Evolutionary conservation across 768 basidiomycete genomes (phyloP), one percentile per base, ranked within the genome.

Genomic region (Candolleomyces efflorescens): DNA sequence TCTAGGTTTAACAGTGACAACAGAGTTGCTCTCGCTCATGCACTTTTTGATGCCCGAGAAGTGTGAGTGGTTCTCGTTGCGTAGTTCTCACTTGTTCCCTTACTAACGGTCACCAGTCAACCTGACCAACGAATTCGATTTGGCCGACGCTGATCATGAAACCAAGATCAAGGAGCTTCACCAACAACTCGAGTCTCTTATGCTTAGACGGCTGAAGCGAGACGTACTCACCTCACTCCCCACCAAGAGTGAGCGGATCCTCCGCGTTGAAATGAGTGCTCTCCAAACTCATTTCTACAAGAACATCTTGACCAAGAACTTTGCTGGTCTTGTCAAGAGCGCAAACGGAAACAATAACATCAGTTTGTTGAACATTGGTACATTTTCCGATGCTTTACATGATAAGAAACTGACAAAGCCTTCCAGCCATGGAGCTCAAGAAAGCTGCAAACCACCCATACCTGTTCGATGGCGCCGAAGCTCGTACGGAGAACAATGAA

Each of bases 1-100:
- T 32, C 18, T 22, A n/a, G 55, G 45, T 23, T 59, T 26, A 56
- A 24, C 18, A 17, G 53, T 45, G 45, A 62, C 56, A 17, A 27
- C 67, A 97, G 97, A 99, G 71, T 75, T 99, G 37, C 78, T 98
- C 43, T 93, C 97, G 9, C 75, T 98, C 71, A 98, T 98, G 96
- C 97, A 98, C 71, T 99, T 99, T 80, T 78, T 98, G 63, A 97
- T 97, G 92, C 97, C 97, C 7, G 95, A 98, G 67, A 93, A 92
- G 76, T 99, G 93, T 92, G 63, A 71, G 89, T n/a, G 17, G 51
- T 47, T 39, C 53, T 43, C 2, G 23, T 17, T 43, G 6, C 50
- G 17, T 20, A n/a, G 45, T 62, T 41, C 62, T 54, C 38, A 46
- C n/a, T 11, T 37, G 47, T 54, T 59, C 60, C 27, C 50, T 50